Percentiles rank a stretch among this genome's conserved stretches.
Evolutionary conservation across 2,329 filamentous ascomycete genomes (phyloP).

Genomic region (Biscogniauxia marginata): DNA sequence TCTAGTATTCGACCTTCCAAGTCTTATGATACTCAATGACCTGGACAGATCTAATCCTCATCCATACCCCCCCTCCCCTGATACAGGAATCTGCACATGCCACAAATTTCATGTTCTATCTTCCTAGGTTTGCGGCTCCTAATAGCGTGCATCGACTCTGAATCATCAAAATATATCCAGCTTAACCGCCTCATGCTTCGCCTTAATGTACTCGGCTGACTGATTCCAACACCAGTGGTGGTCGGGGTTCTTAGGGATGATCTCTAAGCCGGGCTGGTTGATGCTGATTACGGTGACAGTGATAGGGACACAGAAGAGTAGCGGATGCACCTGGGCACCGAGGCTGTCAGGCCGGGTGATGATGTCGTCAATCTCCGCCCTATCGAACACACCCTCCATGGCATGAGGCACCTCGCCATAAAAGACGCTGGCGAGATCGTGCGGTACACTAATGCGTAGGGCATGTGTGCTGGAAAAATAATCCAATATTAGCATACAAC

Average conservation of each 20-base stretch:
- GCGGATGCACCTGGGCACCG: background rate
- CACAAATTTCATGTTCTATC: too few relatives aligned
- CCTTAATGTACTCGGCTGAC: background rate
- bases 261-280: background rate
- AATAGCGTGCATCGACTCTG: too few relatives aligned
- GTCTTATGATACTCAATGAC: too few relatives aligned
- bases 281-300: background rate
- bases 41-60: too few relatives aligned
- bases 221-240: background rate
- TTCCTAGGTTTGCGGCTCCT: too few relatives aligned
- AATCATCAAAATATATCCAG: background rate
- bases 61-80: too few relatives aligned
- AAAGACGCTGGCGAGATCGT: slow-evolving; percentile 15
- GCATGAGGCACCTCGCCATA: slow-evolving; percentile 13
- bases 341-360: slow-evolving; percentile 1
- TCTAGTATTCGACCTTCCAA: too few relatives aligned
- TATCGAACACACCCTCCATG: slow-evolving; percentile 15
- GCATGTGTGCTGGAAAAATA: too few relatives aligned
- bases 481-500: too few relatives aligned
- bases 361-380: slow-evolving; percentile 12
- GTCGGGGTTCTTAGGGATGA: background rate
- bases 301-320: background rate
- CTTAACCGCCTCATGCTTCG: background rate
- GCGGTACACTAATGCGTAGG: slow-evolving; percentile 14
- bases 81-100: too few relatives aligned